Evolutionary conservation across 2,329 filamentous ascomycete species (phyloP).

Genomic region (Apiospora phragmitis): DNA sequence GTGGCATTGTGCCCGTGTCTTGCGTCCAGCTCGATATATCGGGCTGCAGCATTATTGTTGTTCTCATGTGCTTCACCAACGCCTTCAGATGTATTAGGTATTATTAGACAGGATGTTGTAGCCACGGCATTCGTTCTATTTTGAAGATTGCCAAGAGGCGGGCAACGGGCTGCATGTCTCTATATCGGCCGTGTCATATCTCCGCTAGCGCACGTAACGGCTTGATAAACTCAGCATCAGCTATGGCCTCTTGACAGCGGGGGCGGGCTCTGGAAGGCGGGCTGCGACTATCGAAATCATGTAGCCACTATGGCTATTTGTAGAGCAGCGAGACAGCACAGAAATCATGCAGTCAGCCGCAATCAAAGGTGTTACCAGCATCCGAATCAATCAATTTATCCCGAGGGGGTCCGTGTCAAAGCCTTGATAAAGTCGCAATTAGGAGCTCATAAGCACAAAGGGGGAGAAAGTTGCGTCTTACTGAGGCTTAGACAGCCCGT

Average conservation of each 20-base stretch:
- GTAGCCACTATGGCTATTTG: background rate
- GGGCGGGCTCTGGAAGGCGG: background rate
- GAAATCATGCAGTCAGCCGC: constrained; percentile 5
- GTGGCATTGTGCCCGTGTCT: background rate
- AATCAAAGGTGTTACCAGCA: background rate
- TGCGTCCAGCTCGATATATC: background rate
- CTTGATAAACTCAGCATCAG: background rate
- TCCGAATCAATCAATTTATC: constrained; percentile 3
- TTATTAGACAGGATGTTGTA: background rate
- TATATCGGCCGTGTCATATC: background rate
- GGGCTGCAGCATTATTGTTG: background rate
- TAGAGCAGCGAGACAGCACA: background rate
- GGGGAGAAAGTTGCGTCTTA: background rate
- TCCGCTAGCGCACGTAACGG: background rate
- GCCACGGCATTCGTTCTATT: background rate
- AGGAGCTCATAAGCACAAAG: background rate
- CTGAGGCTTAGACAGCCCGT: constrained; percentile 7
- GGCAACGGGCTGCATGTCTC: background rate
- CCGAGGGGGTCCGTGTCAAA: constrained; percentile 1
- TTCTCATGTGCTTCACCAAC: background rate
- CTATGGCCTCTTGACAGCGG: background rate
- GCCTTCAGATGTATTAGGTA: background rate
- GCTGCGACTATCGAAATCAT: background rate
- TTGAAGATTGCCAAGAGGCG: background rate
- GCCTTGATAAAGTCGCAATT: background rate